Conservation (phyloP, 768 basidiomycete species). For the Lentinula boryana region DNA sequence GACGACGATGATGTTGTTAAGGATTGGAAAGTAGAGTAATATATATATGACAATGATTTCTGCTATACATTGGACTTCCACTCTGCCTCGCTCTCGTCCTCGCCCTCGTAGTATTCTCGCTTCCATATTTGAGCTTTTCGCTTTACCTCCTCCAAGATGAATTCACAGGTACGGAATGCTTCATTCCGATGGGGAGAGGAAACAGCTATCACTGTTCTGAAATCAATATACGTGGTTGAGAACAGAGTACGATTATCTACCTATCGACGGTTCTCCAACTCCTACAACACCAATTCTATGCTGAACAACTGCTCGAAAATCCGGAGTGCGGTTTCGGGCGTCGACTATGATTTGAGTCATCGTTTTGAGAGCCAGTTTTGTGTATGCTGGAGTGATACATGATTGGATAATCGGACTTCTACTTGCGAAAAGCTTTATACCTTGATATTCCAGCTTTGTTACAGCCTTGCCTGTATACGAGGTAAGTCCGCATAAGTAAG, state of each 20-base stretch:
- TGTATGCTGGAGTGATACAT: constrained; percentile 46
- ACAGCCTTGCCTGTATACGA: constrained; percentile 54
- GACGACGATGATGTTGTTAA: constrained; percentile 62
- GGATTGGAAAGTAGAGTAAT: constrained; percentile 75
- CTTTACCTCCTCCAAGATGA: constrained; percentile 84
- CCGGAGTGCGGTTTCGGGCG: constrained; percentile 31
- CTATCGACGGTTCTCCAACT: constrained; percentile 74
- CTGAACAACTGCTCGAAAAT: constrained; percentile 51
- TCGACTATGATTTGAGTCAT: constrained; percentile 54
- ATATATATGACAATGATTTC: neutral
- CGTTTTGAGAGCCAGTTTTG: constrained; percentile 73
- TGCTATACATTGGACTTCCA: constrained; percentile 59
- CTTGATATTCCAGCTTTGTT: constrained; percentile 70
- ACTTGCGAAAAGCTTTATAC: neutral
- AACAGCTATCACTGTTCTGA: constrained; percentile 61
- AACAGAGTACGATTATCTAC: constrained; percentile 16
- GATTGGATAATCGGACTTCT: neutral
- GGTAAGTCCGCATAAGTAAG: neutral
- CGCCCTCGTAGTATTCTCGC: constrained; percentile 78
- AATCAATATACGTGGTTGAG: neutral
- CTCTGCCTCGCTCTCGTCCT: constrained; percentile 51
- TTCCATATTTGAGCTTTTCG: constrained; percentile 86
- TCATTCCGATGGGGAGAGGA: constrained; percentile 81
- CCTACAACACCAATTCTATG: constrained; percentile 77
- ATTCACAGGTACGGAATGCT: constrained; percentile 75